Conservation (phyloP, 2,329 filamentous ascomycete species). For the Fusarium protoensiforme region DNA sequence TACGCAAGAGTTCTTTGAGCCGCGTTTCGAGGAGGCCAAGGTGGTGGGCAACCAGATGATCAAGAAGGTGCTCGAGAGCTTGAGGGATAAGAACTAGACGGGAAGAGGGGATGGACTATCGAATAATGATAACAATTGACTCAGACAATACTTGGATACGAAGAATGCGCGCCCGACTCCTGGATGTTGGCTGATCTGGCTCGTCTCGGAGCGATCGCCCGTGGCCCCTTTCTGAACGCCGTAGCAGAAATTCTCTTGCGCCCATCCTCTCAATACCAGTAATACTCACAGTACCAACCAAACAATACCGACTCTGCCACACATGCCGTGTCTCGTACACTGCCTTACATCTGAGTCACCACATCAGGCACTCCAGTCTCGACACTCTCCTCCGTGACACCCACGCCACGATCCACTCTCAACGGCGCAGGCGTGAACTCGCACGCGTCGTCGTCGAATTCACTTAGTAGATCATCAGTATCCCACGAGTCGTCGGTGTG, state of each 20-base stretch:
- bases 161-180: slow-evolving; percentile 11
- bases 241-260: neutral
- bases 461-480: neutral
- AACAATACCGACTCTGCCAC: neutral
- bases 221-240: slow-evolving; percentile 1
- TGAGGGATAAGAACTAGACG: slow-evolving; percentile 51
- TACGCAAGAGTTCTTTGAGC: slow-evolving; percentile 92
- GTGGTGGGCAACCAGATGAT: slow-evolving; percentile 97
- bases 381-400: slow-evolving; percentile 67
- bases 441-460: neutral
- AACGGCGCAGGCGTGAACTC: slow-evolving; percentile 46
- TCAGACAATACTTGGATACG: slow-evolving; percentile 1
- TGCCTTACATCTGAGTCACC: slow-evolving; percentile 46
- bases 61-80: slow-evolving; percentile 89
- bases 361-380: slow-evolving; percentile 59
- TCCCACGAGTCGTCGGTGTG: neutral
- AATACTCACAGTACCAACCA: neutral
- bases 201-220: neutral
- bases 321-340: neutral
- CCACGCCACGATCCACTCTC: slow-evolving; percentile 63
- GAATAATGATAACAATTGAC: neutral
- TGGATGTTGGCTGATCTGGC: neutral
- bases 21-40: slow-evolving; percentile 87
- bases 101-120: neutral
- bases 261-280: neutral